Percentiles rank a stretch among this genome's conserved stretches.
Conservation (phyloP, 2,329 filamentous ascomycete genomes). For the Davidsoniella virescens region DNA sequence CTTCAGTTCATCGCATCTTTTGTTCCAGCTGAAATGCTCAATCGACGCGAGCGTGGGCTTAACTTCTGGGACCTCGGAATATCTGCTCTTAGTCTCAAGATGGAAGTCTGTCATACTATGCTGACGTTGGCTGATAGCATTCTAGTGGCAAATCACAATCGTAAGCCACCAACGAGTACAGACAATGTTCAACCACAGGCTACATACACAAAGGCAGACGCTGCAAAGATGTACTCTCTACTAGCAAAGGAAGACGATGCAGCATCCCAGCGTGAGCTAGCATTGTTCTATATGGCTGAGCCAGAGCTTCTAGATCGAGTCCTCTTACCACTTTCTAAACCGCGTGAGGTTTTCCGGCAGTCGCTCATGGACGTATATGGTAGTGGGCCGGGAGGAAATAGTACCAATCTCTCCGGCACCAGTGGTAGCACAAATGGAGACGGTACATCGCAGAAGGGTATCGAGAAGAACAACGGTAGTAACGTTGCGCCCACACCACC, state of each 20-base stretch:
- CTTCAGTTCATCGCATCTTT: conserved; percentile 59
- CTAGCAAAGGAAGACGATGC: conserved; percentile 78
- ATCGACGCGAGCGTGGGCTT: conserved; percentile 49
- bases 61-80: conserved; percentile 84
- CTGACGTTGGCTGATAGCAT: conserved; percentile 44
- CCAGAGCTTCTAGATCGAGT: conserved; percentile 70
- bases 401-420: conserved; percentile 15
- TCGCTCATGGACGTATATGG: conserved; percentile 61
- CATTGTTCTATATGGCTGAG: conserved; percentile 81
- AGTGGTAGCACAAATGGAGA: conserved; percentile 15
- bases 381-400: conserved; percentile 19
- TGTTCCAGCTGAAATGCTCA: conserved; percentile 42
- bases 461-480: not conserved
- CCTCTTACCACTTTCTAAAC: conserved; percentile 68
- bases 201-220: conserved; percentile 58
- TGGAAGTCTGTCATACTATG: conserved; percentile 69
- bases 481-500: no score
- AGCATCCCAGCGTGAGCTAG: conserved; percentile 77
- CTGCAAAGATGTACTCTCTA: conserved; percentile 78
- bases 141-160: conserved; percentile 31
- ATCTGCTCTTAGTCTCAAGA: conserved; percentile 75
- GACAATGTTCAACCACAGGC: conserved; percentile 18
- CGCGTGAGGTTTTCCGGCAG: conserved; percentile 79
- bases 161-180: no score
- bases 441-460: not conserved